These are phyloP conservation scores for Adansonia grandidieri DNA, from an alignment of 441 rosid species.

Conservation along the genomic window DNA sequence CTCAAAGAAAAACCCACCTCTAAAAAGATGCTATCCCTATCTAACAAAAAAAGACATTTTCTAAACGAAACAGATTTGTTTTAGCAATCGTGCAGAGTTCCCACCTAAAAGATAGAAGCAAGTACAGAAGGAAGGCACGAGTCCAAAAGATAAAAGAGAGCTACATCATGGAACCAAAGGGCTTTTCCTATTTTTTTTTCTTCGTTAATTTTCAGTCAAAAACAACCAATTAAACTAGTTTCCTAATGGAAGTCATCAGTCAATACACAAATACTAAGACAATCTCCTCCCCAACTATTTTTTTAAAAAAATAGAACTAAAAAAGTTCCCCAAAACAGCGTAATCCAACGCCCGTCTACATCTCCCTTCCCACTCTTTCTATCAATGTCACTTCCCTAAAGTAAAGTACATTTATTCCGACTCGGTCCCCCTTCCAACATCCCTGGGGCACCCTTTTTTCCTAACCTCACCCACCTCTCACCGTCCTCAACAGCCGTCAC, in stretches of 20 bases:
- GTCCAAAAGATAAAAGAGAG: background rate
- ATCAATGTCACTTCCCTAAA: background rate
- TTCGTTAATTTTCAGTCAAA: background rate
- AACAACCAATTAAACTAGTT: background rate
- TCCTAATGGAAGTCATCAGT: background rate
- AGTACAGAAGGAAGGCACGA: background rate
- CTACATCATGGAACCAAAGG: background rate
- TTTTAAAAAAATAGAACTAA: background rate
- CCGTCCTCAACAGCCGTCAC: no score
- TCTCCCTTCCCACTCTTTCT: background rate
- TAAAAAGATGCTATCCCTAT: no score
- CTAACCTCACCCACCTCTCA: background rate
- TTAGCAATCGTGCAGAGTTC: background rate
- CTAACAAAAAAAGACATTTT: no score
- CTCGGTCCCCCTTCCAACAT: background rate
- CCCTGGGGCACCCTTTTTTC: slow-evolving; percentile 25
- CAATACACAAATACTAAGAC: background rate
- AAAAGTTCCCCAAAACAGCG: background rate
- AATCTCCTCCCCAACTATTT: background rate
- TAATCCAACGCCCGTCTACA: background rate
- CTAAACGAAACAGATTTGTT: no score
- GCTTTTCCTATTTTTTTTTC: background rate
- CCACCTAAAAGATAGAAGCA: background rate
- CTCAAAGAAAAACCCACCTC: no score
- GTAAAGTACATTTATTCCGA: background rate